Evolutionary conservation across 768 basidiomycete species (phyloP).

Genomic region (Suillus brevipes): DNA sequence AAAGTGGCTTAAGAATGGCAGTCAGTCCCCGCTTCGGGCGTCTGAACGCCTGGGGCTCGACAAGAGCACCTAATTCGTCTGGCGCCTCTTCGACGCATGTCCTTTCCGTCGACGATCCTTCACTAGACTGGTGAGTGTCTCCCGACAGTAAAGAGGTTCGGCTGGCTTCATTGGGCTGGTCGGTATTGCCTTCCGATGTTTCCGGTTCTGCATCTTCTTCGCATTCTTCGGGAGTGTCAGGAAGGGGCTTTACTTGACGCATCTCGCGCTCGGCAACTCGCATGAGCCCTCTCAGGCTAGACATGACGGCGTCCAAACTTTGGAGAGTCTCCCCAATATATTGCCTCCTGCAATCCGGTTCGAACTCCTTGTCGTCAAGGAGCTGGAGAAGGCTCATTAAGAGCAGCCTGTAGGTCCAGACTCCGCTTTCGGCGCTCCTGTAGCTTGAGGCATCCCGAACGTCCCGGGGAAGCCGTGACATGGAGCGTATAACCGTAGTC

Average conservation of each 20-base stretch:
- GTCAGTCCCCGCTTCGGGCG: constrained; percentile 16
- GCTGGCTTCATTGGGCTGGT: no score
- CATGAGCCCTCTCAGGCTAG: constrained; percentile 34
- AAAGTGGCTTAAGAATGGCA: constrained; percentile 19
- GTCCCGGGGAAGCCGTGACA: constrained; percentile 23
- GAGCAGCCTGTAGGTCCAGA: constrained; percentile 23
- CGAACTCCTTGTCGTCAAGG: constrained; percentile 8
- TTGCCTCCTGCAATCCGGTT: constrained; percentile 9
- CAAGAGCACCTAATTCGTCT: constrained; percentile 1
- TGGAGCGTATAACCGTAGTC: constrained; percentile 28
- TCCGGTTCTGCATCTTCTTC: not conserved
- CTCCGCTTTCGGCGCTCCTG: constrained; percentile 19
- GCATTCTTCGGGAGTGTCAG: constrained; percentile 19
- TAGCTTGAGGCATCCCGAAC: constrained; percentile 24
- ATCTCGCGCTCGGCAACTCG: constrained; percentile 29
- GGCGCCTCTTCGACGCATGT: constrained; percentile 1
- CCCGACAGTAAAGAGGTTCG: not conserved
- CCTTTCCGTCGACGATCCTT: not conserved
- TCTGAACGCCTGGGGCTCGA: not conserved
- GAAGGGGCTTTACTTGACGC: constrained; percentile 29
- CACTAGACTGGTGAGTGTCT: not conserved
- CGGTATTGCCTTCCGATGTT: not conserved
- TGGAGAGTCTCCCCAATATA: constrained; percentile 23
- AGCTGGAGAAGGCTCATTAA: constrained; percentile 24
- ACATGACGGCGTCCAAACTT: constrained; percentile 33